Base-by-base conservation (phyloP, 2,329 filamentous ascomycete genomes). In the Xylaria sp. region DNA sequence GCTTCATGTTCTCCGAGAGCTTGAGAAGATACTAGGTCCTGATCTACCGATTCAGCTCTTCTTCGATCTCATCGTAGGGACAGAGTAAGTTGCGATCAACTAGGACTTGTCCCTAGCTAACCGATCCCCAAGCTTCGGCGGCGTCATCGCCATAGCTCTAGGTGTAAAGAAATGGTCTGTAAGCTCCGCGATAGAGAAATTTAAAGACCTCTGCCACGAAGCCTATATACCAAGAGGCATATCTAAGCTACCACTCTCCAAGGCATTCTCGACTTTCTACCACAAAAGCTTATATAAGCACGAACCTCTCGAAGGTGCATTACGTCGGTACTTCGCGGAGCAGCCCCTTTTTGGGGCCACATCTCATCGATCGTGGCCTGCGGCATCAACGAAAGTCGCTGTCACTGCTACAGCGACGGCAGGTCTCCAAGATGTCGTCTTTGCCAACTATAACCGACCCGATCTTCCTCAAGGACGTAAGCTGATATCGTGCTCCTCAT, bases 131-230 rank as follows among this genome's bases (percentile, higher is more conserved):
- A 78, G 76, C 50, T 76, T 76, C 12, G 77, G 78, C 0, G 77
- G 78, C 12, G 68, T 78, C 31, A 76, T 78, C 28, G 76, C 77
- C 5, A 77, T 78, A 28, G 77, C 72, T 1, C 60, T 79, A 34
- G 78, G 78, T 2, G 77, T 77, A n/a, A 79, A 78, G 65, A 78
- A 78, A 56, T 79, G 78, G 78, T 67, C 75, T 5, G 76, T 78
- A 23, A 73, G 71, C 25, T 73, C 75, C 1, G 75, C 75, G 37
- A 73, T 77, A 59, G 72, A 75, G 18, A 78, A 77, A 52, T 78
- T 79, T 67, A 79, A 78, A 55, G 77, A 77, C 37, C 48, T 78
- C 28, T 77, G 74, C 51, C 72, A 60, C 3, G 75, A 78, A 25
- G 77, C 74, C 8, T 79, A 78, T 48, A 65, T 70, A 9, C 72